Evolutionary conservation across 1,139 yeast genomes (phyloP).

Genomic region (Yamadazyma dendronema): DNA sequence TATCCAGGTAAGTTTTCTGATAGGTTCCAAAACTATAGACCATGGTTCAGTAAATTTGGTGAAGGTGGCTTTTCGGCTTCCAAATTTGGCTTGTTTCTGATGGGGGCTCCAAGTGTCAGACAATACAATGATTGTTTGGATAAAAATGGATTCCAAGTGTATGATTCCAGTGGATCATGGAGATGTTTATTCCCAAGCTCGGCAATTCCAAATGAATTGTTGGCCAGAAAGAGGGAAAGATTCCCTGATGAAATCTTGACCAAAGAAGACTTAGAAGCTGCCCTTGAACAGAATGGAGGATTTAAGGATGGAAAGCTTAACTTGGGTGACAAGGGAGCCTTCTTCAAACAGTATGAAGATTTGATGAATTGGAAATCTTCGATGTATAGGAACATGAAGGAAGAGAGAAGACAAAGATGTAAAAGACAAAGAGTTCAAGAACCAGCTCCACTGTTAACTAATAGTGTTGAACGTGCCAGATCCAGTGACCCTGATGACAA

Average conservation of each 20-base stretch:
- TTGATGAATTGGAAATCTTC: conserved; percentile 65
- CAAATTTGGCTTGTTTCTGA: conserved; percentile 50
- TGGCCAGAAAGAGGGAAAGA: conserved; percentile 27
- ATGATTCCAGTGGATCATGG: conserved; percentile 86
- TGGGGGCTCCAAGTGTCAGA: conserved; percentile 60
- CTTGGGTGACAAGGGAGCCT: conserved; percentile 39
- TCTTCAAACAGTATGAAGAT: conserved; percentile 62
- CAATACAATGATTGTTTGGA: conserved; percentile 63
- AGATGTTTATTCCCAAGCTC: conserved; percentile 76
- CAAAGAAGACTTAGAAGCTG: conserved; percentile 46
- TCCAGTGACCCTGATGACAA: conserved; percentile 18
- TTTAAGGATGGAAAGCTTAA: conserved; percentile 23
- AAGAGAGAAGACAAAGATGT: conserved; percentile 21
- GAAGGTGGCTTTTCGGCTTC: conserved; percentile 5
- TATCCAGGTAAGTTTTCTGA: neutral
- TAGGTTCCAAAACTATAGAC: neutral
- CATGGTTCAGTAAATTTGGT: neutral
- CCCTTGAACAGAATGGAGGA: conserved; percentile 15
- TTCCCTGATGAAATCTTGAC: conserved; percentile 38
- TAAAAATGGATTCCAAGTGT: conserved; percentile 64
- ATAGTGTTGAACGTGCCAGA: no score
- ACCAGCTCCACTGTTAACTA: no score
- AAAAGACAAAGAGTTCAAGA: conserved; percentile 12
- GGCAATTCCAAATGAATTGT: conserved; percentile 35
- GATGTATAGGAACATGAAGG: conserved; percentile 45